These are phyloP conservation scores for Gossypium bickii DNA, from an alignment of 345 rosid genomes.

Conservation along the genomic window DNA sequence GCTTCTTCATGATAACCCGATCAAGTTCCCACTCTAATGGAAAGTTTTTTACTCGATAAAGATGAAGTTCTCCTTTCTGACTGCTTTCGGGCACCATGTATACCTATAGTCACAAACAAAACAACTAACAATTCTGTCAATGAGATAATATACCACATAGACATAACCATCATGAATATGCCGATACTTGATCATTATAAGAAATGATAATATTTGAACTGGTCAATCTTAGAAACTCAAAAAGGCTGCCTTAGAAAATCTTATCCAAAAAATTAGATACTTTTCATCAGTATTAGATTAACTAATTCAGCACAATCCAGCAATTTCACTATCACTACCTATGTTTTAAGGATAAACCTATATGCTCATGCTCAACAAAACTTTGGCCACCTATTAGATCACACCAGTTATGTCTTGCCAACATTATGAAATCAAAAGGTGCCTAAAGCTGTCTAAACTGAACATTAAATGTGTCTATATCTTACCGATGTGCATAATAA, in stretches of 20 bases:
- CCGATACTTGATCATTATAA: background rate
- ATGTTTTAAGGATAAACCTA: background rate
- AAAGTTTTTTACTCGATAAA: constrained; percentile 71
- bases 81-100: constrained; percentile 95
- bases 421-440: background rate
- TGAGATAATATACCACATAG: background rate
- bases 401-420: background rate
- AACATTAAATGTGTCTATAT: background rate
- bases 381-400: background rate
- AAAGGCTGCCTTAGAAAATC: no score
- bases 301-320: background rate
- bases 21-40: constrained; percentile 81
- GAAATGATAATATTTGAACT: background rate
- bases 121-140: background rate
- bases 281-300: background rate
- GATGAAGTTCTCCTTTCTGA: constrained; percentile 61
- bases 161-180: background rate
- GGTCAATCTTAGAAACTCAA: background rate
- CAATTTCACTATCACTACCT: background rate
- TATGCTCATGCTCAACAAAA: background rate
- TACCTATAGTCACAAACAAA: constrained; percentile 44
- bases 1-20: constrained; percentile 60
- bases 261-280: no score
- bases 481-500: background rate
- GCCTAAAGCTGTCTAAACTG: background rate